phyloP scores from a whole-genome alignment of 768 basidiomycete species.

The Suillus fuscotomentosus region DNA sequence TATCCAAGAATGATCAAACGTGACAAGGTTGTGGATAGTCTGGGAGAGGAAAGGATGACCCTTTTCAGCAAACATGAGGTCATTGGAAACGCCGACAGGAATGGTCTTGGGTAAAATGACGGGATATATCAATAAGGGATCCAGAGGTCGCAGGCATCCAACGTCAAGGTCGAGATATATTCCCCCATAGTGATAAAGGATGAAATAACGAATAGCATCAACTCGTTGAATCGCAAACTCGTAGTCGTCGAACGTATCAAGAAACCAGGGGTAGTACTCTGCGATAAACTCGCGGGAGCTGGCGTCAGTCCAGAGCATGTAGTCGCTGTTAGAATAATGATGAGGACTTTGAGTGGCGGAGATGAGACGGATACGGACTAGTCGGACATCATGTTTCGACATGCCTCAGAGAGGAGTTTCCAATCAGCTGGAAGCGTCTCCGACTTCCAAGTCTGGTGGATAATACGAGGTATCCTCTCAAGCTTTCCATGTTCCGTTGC shows the following conservation, averaged over 20 bases:
- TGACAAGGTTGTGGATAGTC: constrained; percentile 87
- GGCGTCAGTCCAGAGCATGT: constrained; percentile 97
- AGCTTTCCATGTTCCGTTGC: constrained; percentile 56
- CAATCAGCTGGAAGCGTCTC: constrained; percentile 81
- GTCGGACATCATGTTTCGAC: constrained; percentile 91
- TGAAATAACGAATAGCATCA: constrained; percentile 97
- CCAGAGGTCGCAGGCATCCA: constrained; percentile 84
- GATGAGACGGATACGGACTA: constrained; percentile 63
- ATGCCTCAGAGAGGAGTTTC: constrained; percentile 77
- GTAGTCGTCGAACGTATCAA: constrained; percentile 92
- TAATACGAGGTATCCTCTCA: constrained; percentile 85
- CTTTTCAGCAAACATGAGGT: constrained; percentile 90
- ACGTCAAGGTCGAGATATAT: constrained; percentile 97
- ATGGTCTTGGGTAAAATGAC: constrained; percentile 94
- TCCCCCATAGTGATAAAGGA: constrained; percentile 93
- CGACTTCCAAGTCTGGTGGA: constrained; percentile 99
- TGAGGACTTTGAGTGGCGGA: constrained; percentile 7
- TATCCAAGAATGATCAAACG: constrained; percentile 92
- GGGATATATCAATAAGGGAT: constrained; percentile 81
- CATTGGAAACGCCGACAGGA: constrained; percentile 96
- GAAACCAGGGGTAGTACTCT: constrained; percentile 85
- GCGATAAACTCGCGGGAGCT: constrained; percentile 88
- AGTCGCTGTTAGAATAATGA: constrained; percentile 58
- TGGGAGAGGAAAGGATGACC: constrained; percentile 88
- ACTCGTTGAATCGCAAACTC: constrained; percentile 91